phyloP scores from a whole-genome alignment of 495 filamentous ascomycete genomes.

The Hypoxylon subgilvum region DNA sequence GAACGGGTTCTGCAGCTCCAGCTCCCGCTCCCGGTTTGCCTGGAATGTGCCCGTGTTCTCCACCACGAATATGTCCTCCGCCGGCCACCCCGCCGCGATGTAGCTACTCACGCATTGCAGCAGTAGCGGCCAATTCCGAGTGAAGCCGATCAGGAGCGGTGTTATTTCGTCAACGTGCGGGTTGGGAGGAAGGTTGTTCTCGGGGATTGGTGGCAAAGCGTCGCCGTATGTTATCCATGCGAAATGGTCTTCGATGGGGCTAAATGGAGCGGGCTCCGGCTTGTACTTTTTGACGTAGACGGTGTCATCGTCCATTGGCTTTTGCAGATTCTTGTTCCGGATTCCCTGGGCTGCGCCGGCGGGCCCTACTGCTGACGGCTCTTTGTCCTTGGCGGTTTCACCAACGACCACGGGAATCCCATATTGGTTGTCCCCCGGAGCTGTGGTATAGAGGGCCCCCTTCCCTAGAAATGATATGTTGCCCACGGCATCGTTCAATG shows the following conservation, averaged over 20 bases:
- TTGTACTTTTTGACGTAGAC: conserved; percentile 40
- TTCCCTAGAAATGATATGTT: conserved; percentile 17
- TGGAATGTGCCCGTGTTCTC: conserved; percentile 68
- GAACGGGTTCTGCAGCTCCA: conserved; percentile 67
- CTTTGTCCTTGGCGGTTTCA: conserved; percentile 6
- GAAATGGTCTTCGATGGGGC: conserved; percentile 40
- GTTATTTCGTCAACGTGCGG: conserved; percentile 51
- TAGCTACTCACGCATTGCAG: conserved; percentile 64
- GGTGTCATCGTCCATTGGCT: conserved; percentile 9
- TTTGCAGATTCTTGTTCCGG: conserved; percentile 29
- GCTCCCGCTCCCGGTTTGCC: conserved; percentile 52
- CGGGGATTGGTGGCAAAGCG: conserved; percentile 34
- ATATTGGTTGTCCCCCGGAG: conserved; percentile 3
- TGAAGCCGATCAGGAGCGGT: conserved; percentile 66
- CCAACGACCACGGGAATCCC: neutral
- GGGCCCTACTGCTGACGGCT: neutral
- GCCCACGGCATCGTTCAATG: conserved; percentile 26
- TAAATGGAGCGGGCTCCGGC: conserved; percentile 23
- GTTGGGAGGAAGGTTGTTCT: conserved; percentile 47
- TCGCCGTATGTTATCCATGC: conserved; percentile 32
- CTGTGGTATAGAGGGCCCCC: neutral
- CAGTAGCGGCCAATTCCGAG: conserved; percentile 62
- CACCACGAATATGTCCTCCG: conserved; percentile 63
- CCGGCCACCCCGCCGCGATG: conserved; percentile 66
- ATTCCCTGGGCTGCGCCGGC: conserved; percentile 21